phyloP scores from a whole-genome alignment of 805 yeast species.

The Jamesozyma hellenica region DNA sequence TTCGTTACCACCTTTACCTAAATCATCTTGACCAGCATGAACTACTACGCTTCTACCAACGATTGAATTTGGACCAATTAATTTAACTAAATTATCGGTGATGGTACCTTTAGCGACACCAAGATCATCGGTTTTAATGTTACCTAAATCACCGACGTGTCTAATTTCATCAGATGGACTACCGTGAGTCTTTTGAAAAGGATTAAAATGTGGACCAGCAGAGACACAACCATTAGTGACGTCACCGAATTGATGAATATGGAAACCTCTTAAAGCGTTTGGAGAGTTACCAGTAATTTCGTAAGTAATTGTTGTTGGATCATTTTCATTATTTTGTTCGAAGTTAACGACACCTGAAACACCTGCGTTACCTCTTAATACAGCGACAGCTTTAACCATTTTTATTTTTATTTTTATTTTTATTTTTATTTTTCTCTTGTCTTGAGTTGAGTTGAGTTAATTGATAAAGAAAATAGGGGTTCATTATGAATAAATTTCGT shows the following conservation, averaged over 20 bases:
- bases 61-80: constrained; percentile 79
- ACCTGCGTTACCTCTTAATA: constrained; percentile 87
- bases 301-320: constrained; percentile 79
- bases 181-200: constrained; percentile 82
- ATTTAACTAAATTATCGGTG: constrained; percentile 66
- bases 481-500: too few species aligned
- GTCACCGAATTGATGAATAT: constrained; percentile 96
- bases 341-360: constrained; percentile 82
- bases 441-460: too few species aligned
- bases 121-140: constrained; percentile 71
- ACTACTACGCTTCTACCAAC: constrained; percentile 93
- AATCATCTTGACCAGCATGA: constrained; percentile 87
- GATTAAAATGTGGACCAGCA: constrained; percentile 97
- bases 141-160: constrained; percentile 83
- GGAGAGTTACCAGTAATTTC: constrained; percentile 85
- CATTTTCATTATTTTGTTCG: constrained; percentile 70
- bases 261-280: constrained; percentile 92
- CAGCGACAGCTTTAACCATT: constrained; percentile 63
- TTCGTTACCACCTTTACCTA: constrained; percentile 87
- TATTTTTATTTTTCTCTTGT: too few species aligned
- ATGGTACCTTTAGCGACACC: constrained; percentile 90
- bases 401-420: too few species aligned
- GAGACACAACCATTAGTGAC: constrained; percentile 94
- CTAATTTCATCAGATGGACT: constrained; percentile 56
- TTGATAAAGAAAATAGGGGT: too few species aligned